Conservation (phyloP, 352 stramenopile species). For the Pythium vanterpoolii region DNA sequence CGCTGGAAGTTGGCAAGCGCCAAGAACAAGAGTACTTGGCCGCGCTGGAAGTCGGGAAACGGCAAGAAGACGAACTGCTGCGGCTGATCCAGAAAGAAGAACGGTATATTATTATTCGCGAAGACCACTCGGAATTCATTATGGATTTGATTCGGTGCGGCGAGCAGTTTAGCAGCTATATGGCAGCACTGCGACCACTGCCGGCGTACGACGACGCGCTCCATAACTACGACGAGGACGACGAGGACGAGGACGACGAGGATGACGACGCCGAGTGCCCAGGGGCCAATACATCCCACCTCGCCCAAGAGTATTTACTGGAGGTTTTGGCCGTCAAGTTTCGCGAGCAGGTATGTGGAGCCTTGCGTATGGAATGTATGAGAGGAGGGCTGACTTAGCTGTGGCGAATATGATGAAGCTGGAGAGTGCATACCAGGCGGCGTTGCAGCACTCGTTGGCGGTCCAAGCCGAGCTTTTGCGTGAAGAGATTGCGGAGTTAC, state of each 20-base stretch:
- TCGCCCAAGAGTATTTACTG: slow-evolving; percentile 74
- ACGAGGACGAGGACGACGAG: slow-evolving; percentile 51
- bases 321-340: slow-evolving; percentile 82
- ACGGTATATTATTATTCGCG: slow-evolving; percentile 81
- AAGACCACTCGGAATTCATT: slow-evolving; percentile 79
- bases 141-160: slow-evolving; percentile 77
- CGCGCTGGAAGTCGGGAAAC: slow-evolving; percentile 57
- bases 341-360: slow-evolving; percentile 51
- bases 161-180: slow-evolving; percentile 67
- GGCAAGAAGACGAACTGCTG: slow-evolving; percentile 65
- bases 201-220: slow-evolving; percentile 15
- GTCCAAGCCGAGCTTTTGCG: slow-evolving; percentile 70
- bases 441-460: slow-evolving; percentile 69
- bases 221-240: slow-evolving; percentile 49
- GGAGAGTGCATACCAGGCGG: slow-evolving; percentile 73
- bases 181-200: slow-evolving; percentile 35
- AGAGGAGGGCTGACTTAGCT: background rate
- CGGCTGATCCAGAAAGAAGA: slow-evolving; percentile 78
- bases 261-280: slow-evolving; percentile 60
- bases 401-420: slow-evolving; percentile 41
- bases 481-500: slow-evolving; percentile 67
- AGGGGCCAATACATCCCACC: slow-evolving; percentile 68
- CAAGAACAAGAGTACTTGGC: slow-evolving; percentile 69
- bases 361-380: too few species aligned
- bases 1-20: slow-evolving; percentile 57